Evolutionary conservation across 2,329 filamentous ascomycete species (phyloP), one percentile per base, ranked within the genome.

Genomic region (Tolypocladium ophioglossoides): DNA sequence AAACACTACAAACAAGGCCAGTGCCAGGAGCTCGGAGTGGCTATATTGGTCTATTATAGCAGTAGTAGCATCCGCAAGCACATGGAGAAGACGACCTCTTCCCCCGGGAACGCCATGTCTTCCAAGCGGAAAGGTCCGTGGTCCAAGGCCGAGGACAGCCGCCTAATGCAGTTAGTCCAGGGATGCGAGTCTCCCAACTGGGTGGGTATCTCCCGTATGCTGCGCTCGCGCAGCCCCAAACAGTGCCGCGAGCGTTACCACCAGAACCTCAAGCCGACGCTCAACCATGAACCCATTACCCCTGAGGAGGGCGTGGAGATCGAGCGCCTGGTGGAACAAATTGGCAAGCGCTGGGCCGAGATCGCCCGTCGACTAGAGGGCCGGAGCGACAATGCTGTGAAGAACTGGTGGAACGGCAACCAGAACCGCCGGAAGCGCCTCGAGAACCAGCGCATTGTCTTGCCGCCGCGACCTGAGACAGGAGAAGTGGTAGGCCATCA

Each of bases 401-500:
- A 96, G 81, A 96, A 96, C 71, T 96, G 91, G 90, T 96, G 89
- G 89, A 96, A 96, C 67, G 91, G 91, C 51, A 89, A 86, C 67
- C 87, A 91, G 79, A 96, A 96, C 73, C 83, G 91, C 64, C 79
- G 86, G 64, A 79, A 76, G 64, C 75, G 84, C 60, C 68, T 75
- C 52, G 22, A 24, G n/a, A n/a, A n/a, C n/a, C n/a, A n/a, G n/a
- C n/a, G n/a, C n/a, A n/a, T n/a, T n/a, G n/a, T n/a, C n/a, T n/a
- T n/a, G n/a, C n/a, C n/a, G n/a, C n/a, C n/a, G n/a, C n/a, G n/a
- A n/a, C n/a, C n/a, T n/a, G n/a, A n/a, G n/a, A n/a, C n/a, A n/a
- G n/a, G n/a, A n/a, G n/a, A n/a, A n/a, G n/a, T n/a, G n/a, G n/a
- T n/a, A n/a, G n/a, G n/a, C n/a, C n/a, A n/a, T n/a, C n/a, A n/a